phyloP scores from a whole-genome alignment of 768 basidiomycete genomes.

The Psilocybe cyanescens region DNA sequence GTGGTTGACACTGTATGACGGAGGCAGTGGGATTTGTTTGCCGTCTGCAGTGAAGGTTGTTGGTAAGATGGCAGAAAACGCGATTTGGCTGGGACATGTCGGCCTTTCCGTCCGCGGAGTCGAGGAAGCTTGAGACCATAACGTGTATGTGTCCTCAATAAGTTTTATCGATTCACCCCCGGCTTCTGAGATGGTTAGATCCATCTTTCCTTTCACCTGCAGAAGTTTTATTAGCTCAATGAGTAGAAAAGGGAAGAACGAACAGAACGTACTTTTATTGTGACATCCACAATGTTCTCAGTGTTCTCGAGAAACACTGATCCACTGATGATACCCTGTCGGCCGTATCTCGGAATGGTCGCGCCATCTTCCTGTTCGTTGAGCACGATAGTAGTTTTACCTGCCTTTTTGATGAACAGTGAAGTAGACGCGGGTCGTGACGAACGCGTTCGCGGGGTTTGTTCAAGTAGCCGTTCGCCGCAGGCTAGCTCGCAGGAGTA shows the following conservation, averaged over 20 bases:
- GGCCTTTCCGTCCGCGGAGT: conserved; percentile 11
- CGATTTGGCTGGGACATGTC: conserved; percentile 34
- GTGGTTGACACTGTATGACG: conserved; percentile 42
- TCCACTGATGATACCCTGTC: conserved; percentile 43
- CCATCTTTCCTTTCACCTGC: conserved; percentile 48
- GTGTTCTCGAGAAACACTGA: conserved; percentile 43
- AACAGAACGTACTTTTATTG: conserved; percentile 43
- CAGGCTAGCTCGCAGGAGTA: conserved; percentile 59
- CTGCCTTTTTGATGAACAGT: conserved; percentile 42
- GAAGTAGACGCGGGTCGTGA: conserved; percentile 36
- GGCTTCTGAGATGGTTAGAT: conserved; percentile 39
- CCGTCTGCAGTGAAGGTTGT: conserved; percentile 42
- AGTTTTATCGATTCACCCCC: conserved; percentile 38
- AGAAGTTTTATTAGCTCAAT: conserved; percentile 4
- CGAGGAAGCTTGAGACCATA: conserved; percentile 36
- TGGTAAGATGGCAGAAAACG: conserved; percentile 52
- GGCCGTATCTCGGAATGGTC: conserved; percentile 47
- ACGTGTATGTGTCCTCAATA: conserved; percentile 31
- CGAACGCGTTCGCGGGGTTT: conserved; percentile 39
- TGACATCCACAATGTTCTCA: conserved; percentile 43
- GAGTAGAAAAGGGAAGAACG: not conserved
- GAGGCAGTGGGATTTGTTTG: conserved; percentile 45
- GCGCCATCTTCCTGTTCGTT: conserved; percentile 48
- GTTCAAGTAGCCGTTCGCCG: conserved; percentile 58
- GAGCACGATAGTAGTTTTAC: conserved; percentile 44